Base-by-base conservation (phyloP, 75 land plant species). In the Pinus taeda region DNA sequence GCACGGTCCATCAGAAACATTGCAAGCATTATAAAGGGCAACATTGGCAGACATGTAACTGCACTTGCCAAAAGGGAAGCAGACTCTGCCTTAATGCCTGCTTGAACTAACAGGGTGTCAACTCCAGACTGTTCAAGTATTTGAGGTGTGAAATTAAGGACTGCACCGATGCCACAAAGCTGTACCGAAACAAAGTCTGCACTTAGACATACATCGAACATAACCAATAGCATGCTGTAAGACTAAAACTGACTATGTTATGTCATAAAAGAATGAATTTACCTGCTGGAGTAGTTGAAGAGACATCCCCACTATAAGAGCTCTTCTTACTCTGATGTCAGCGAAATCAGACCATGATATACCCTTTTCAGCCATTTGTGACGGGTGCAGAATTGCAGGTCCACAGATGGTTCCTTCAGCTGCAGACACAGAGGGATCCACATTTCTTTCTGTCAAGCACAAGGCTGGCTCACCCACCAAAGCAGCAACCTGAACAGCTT, bases 151-250 rank as follows among this genome's bases (percentile, higher is more conserved):
- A 80, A 86, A 79, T 80, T 79, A 12, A 86, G 79, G 13, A 86
- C 80, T 37, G 87, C 87, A 57, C 81, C 82, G 59, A 86, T 86
- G 37, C 88, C 88, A 64, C 88, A 62, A 60, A 86, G 81, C 88
- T 86, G 77, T 24, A 65, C 57, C 36, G 15, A 60, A 78, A 37
- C 36, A 45, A 71, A 42, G 37, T 75, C 5, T 49, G 21, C 24
- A 24, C 26, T 74, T 24, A 74, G 53, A n/a, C 57, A 74, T 53
- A 24, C 15, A 18, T 55, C 45, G 15, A 3, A 26, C 6, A 13
- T 42, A 69, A 42, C 42, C 59, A 73, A 72, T 24, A 56, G 20
- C 58, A 73, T 73, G 17, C 74, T 11, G 24, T 15, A 22, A 53
- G 21, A 21, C 55, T 13, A 7, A 53, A 45, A 4, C 20, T 0